A percentile compares a stretch with the other conserved stretches of the same genome.
phyloP scores from a whole-genome alignment of 2,329 filamentous ascomycete genomes.

The Curvularia sp. region DNA sequence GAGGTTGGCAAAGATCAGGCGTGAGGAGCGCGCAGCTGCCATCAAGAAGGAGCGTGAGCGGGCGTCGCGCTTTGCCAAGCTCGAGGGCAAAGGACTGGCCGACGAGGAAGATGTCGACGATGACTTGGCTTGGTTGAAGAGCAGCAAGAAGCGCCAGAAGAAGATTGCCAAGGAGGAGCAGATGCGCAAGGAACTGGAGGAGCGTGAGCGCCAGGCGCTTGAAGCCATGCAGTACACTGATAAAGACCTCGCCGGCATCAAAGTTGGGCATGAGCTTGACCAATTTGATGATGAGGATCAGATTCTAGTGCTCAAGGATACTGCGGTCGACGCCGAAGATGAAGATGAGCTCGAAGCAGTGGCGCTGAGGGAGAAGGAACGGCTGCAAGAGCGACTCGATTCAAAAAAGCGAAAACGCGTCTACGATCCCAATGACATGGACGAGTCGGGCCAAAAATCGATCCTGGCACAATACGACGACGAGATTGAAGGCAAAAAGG shows the following conservation, averaged over 20 bases:
- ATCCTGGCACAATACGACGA: constrained; percentile 94
- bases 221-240: constrained; percentile 75
- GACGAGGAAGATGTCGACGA: constrained; percentile 75
- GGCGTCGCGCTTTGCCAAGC: constrained; percentile 74
- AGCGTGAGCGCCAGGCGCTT: constrained; percentile 69
- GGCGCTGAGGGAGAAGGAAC: constrained; percentile 73
- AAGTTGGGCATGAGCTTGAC: constrained; percentile 85
- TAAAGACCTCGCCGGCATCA: constrained; percentile 86
- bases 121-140: constrained; percentile 84
- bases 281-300: constrained; percentile 86
- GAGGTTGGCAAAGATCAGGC: constrained; percentile 72
- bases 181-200: constrained; percentile 77
- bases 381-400: constrained; percentile 76
- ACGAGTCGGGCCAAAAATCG: constrained; percentile 67
- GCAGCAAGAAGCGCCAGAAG: constrained; percentile 92
- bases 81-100: constrained; percentile 84
- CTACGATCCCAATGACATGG: constrained; percentile 83
- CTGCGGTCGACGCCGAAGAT: constrained; percentile 80
- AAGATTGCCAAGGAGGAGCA: constrained; percentile 78
- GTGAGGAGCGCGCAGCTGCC: constrained; percentile 80
- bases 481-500: constrained; percentile 88
- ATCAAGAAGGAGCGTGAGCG: constrained; percentile 87
- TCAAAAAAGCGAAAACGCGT: constrained; percentile 88
- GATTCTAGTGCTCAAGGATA: constrained; percentile 92
- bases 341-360: constrained; percentile 89